Evolutionary conservation across 2,329 filamentous ascomycete species (phyloP).

Genomic region (Cladobotryum protrusum): DNA sequence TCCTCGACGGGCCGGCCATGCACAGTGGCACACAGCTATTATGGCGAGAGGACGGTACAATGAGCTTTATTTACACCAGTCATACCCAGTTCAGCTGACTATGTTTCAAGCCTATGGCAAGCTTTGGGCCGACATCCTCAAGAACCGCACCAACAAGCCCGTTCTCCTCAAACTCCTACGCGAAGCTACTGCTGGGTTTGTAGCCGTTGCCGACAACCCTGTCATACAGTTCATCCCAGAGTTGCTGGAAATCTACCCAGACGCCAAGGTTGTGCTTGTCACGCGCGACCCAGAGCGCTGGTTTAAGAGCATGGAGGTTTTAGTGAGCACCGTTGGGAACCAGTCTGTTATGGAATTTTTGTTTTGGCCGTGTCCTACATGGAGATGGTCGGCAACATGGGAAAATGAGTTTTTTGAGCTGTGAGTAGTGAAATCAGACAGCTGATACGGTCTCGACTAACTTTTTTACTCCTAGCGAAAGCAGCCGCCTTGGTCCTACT

Average conservation of each 20-base stretch:
- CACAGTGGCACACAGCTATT: slow-evolving; percentile 40
- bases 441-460: not conserved
- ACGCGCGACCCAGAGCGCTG: slow-evolving; percentile 30
- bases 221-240: slow-evolving; percentile 36
- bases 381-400: slow-evolving; percentile 10
- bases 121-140: slow-evolving; percentile 10
- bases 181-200: slow-evolving; percentile 35
- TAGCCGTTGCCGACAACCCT: slow-evolving; percentile 41
- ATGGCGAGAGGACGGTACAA: slow-evolving; percentile 28
- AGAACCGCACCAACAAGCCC: slow-evolving; percentile 16
- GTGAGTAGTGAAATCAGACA: not conserved
- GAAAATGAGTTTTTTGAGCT: not conserved
- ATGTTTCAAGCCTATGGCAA: slow-evolving; percentile 9
- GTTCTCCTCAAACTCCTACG: slow-evolving; percentile 27
- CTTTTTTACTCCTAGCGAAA: not conserved
- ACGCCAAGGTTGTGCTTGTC: slow-evolving; percentile 41
- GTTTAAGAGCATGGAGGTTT: slow-evolving; percentile 25
- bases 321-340: not conserved
- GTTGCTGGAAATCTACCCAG: slow-evolving; percentile 41
- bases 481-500: not conserved
- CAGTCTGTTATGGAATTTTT: slow-evolving; percentile 3
- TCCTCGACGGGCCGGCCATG: slow-evolving; percentile 42
- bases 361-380: slow-evolving; percentile 12
- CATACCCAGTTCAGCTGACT: not conserved
- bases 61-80: not conserved